Conservation (phyloP, 352 stramenopile species). For the Poterioochromonas sp. region DNA sequence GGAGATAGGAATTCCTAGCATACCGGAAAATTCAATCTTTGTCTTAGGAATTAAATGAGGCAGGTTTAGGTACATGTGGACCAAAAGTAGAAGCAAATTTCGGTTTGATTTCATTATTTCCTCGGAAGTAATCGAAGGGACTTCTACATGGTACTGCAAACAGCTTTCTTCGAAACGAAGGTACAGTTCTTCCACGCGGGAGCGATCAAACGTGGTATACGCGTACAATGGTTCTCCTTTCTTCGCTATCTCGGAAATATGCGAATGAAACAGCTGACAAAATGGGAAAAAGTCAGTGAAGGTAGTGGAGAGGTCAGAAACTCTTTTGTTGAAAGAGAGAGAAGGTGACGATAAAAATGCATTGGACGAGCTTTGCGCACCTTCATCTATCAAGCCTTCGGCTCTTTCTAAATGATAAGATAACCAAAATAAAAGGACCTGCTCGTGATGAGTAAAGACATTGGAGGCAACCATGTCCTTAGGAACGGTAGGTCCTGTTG, state of each 20-base stretch:
- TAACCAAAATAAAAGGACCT: slow-evolving; percentile 78
- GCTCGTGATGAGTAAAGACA: slow-evolving; percentile 76
- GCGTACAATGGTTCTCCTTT: slow-evolving; percentile 45
- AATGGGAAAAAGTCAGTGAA: slow-evolving; percentile 63
- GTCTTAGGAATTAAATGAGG: slow-evolving; percentile 81
- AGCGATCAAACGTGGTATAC: slow-evolving; percentile 32
- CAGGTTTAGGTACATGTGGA: slow-evolving; percentile 68
- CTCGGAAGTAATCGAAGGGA: slow-evolving; percentile 48
- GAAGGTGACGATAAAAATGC: neutral
- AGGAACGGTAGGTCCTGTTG: slow-evolving; percentile 19
- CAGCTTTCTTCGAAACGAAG: slow-evolving; percentile 56
- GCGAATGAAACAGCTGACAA: slow-evolving; percentile 67
- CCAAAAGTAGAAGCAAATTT: slow-evolving; percentile 65
- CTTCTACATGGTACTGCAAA: slow-evolving; percentile 56
- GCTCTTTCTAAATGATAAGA: slow-evolving; percentile 47
- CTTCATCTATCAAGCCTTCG: slow-evolving; percentile 44
- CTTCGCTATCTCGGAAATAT: slow-evolving; percentile 66
- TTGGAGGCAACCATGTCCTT: slow-evolving; percentile 61
- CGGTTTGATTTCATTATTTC: slow-evolving; percentile 50
- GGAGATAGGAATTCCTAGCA: slow-evolving; percentile 66
- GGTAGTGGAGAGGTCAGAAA: slow-evolving; percentile 56
- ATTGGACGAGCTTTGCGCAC: neutral
- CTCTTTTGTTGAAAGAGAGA: slow-evolving; percentile 26
- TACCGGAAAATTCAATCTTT: slow-evolving; percentile 77
- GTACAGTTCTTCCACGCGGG: slow-evolving; percentile 50